These are phyloP conservation scores for Trypanosoma cruzi DNA, from an alignment of 208 protist species.

Conservation along the genomic window DNA sequence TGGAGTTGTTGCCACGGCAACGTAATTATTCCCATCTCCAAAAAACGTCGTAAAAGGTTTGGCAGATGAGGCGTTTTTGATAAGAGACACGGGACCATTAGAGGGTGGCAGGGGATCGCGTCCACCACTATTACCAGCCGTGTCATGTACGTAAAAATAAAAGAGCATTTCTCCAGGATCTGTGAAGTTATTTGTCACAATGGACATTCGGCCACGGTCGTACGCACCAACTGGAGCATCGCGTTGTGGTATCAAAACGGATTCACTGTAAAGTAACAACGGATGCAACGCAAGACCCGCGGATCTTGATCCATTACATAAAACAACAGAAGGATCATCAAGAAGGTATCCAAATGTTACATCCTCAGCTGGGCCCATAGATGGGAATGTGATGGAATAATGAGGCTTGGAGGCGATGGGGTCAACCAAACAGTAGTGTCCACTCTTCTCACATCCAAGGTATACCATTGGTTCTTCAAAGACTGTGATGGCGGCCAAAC, in stretches of 20 bases:
- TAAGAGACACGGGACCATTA: neutral
- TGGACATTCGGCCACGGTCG: constrained; percentile 8
- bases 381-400: constrained; percentile 10
- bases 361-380: neutral
- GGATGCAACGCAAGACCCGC: constrained; percentile 15
- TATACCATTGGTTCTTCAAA: constrained; percentile 11
- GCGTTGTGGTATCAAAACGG: neutral
- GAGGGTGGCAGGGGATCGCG: constrained; percentile 1
- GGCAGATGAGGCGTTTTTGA: neutral
- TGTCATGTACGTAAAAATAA: constrained; percentile 1
- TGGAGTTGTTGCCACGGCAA: constrained; percentile 6
- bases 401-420: neutral
- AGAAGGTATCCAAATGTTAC: constrained; percentile 10
- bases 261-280: constrained; percentile 13
- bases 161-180: neutral
- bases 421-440: constrained; percentile 14
- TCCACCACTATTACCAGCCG: neutral
- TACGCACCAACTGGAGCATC: neutral
- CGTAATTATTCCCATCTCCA: constrained; percentile 19
- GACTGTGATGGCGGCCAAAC: constrained; percentile 12
- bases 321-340: neutral
- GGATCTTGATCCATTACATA: constrained; percentile 10
- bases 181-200: neutral
- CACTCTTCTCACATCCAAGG: constrained; percentile 11
- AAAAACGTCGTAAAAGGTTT: constrained; percentile 17